Evolutionary conservation across 2,329 filamentous ascomycete species (phyloP), one percentile per base, ranked within the genome.

Genomic region (Apiospora marii): DNA sequence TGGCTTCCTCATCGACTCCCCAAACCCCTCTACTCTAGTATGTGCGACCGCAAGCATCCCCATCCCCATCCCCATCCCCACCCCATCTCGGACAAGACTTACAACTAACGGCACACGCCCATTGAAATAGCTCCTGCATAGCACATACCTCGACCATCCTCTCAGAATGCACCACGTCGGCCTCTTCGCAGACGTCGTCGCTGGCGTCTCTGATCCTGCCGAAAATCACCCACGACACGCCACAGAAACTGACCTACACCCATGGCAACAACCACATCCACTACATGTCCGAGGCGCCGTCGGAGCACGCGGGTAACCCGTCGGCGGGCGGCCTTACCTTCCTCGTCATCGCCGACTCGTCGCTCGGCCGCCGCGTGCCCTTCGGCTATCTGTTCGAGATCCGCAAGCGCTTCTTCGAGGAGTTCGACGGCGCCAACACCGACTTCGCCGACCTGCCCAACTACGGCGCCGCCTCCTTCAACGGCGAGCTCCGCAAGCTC

Each of bases 151-250:
- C 91, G 71, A 98, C 95, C 67, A 98, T 99, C 84, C 92, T 99
- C 74, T 87, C 94, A 79, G 96, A 99, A 85, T 96, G 97, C 86
- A 97, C 94, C 68, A 92, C 94, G 46, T 94, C 94, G 1, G 93
- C 95, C 74, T 92, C 93, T 13, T 94, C 92, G 58, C 91, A 94
- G 77, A 93, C 94, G 72, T 95, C 94, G 5, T 95, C 93, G 16
- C 93, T 98, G 78, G 94, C 96, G 77, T 96, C 95, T 64, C 88
- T 98, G 78, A 95, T 99, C 85, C 94, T 99, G 64, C 96, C 97
- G 73, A 98, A 98, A 83, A 97, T 99, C 87, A 88, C 89, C 72
- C 96, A 99, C 85, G 85, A 87, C 75, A 86, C 88, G 43, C 88
- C 95, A 0, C 92, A 97, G 80, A 98, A 98, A 84, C 90, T 97